phyloP scores from a whole-genome alignment of 2,329 filamentous ascomycete genomes.

The Seiridium cupressi region DNA sequence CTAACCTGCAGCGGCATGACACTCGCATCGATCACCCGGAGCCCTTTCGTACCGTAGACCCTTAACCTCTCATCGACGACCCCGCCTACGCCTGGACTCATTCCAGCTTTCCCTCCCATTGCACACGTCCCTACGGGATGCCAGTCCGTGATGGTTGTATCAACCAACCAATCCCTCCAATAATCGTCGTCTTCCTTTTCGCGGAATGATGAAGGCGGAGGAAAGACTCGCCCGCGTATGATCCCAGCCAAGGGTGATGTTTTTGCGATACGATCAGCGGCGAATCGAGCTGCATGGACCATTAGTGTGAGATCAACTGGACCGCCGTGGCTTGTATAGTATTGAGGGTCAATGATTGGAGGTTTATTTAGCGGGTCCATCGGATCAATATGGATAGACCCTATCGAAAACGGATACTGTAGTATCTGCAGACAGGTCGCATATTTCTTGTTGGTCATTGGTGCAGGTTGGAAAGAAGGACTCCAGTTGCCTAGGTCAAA shows the following conservation, averaged over 20 bases:
- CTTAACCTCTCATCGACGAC: conserved; percentile 17
- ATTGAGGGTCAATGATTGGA: conserved; percentile 37
- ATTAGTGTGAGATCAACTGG: conserved; percentile 41
- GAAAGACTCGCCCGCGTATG: conserved; percentile 25
- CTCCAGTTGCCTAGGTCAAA: conserved; percentile 49
- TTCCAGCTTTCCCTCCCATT: conserved; percentile 32
- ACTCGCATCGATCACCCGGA: conserved; percentile 19
- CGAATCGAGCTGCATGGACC: conserved; percentile 37
- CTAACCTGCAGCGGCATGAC: conserved; percentile 18
- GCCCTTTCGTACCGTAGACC: conserved; percentile 17
- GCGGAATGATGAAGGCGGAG: conserved; percentile 10
- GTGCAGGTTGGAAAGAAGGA: conserved; percentile 29
- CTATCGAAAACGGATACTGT: conserved; percentile 49
- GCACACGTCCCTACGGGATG: conserved; percentile 34
- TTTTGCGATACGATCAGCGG: conserved; percentile 31
- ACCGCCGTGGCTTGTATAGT: conserved; percentile 37
- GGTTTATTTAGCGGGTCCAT: conserved; percentile 19
- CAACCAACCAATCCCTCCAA: conserved; percentile 33
- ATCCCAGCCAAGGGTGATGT: conserved; percentile 35
- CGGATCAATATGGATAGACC: conserved; percentile 42
- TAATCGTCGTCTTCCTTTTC: conserved; percentile 17
- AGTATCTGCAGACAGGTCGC: conserved; percentile 47
- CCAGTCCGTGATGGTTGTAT: conserved; percentile 33
- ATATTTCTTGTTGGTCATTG: conserved; percentile 36
- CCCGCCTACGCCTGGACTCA: conserved; percentile 17